Conservation (phyloP, 2,329 filamentous ascomycete species). For the Coleophoma cylindrospora region DNA sequence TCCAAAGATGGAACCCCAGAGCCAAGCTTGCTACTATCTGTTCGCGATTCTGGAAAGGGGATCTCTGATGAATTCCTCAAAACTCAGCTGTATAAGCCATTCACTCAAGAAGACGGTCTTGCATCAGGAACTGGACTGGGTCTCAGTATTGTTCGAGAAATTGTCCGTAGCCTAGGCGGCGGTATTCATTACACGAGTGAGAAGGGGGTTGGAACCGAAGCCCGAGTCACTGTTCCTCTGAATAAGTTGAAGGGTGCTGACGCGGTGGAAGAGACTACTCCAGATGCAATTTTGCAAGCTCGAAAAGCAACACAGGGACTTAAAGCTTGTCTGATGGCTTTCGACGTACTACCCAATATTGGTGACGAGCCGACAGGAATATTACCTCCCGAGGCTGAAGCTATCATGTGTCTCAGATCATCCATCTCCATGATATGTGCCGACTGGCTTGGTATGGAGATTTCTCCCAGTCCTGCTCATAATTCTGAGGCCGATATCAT, state of each 20-base stretch:
- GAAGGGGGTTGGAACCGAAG: constrained; percentile 47
- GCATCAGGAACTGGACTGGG: constrained; percentile 58
- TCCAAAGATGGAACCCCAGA: constrained; percentile 7
- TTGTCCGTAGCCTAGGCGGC: constrained; percentile 55
- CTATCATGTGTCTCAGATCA: constrained; percentile 19
- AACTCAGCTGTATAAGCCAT: constrained; percentile 55
- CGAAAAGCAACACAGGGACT: constrained; percentile 11
- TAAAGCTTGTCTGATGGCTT: constrained; percentile 18
- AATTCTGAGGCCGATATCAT: constrained; percentile 14
- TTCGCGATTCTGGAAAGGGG: constrained; percentile 59
- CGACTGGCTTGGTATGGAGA: constrained; percentile 22
- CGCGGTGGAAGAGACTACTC: constrained; percentile 2
- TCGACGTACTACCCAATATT: constrained; percentile 22
- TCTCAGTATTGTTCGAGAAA: constrained; percentile 55
- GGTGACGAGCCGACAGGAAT: constrained; percentile 22
- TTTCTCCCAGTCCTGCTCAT: neutral
- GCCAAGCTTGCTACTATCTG: constrained; percentile 31
- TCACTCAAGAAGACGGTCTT: constrained; percentile 57
- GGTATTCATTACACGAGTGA: constrained; percentile 51
- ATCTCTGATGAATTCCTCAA: constrained; percentile 58
- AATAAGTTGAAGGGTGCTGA: constrained; percentile 2
- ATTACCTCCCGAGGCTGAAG: constrained; percentile 18
- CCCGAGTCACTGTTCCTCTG: constrained; percentile 26
- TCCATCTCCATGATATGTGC: constrained; percentile 10
- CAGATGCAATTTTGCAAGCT: constrained; percentile 11